Conservation (phyloP, 352 stramenopile species). For the Phytophthora chlamydospora region DNA sequence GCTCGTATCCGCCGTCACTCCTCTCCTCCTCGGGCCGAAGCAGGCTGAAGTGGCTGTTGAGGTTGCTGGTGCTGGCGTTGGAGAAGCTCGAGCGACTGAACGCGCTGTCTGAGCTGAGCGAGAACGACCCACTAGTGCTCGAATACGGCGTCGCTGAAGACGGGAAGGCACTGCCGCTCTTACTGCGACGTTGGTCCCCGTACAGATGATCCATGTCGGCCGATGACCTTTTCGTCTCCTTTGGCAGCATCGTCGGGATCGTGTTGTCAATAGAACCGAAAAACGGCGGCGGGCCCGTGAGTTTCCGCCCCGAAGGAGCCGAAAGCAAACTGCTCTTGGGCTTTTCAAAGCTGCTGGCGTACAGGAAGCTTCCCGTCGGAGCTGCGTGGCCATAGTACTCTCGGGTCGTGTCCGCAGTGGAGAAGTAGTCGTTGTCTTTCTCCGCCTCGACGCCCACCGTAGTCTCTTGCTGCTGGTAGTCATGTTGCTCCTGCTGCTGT, state of each 20-base stretch:
- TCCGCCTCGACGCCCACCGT: neutral
- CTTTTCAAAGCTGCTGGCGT: slow-evolving; percentile 42
- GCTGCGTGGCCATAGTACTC: slow-evolving; percentile 21
- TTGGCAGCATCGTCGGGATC: slow-evolving; percentile 44
- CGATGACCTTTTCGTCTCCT: slow-evolving; percentile 40
- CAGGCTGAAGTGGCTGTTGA: slow-evolving; percentile 37
- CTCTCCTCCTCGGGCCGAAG: slow-evolving; percentile 37
- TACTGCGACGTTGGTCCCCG: slow-evolving; percentile 34
- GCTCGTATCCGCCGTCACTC: slow-evolving; percentile 35
- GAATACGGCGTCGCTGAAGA: slow-evolving; percentile 21
- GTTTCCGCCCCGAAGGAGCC: slow-evolving; percentile 28
- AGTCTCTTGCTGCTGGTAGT: slow-evolving; percentile 16
- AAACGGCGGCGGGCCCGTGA: slow-evolving; percentile 41
- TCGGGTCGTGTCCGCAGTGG: slow-evolving; percentile 31
- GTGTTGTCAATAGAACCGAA: slow-evolving; percentile 39
- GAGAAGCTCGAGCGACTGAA: slow-evolving; percentile 29
- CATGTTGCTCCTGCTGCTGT: neutral
- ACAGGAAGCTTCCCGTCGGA: slow-evolving; percentile 44
- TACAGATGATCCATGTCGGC: slow-evolving; percentile 45
- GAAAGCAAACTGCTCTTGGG: slow-evolving; percentile 31
- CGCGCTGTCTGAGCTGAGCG: slow-evolving; percentile 33
- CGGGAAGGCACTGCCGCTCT: slow-evolving; percentile 29
- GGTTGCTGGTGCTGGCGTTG: neutral
- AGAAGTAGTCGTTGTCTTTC: slow-evolving; percentile 57
- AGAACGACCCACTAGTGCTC: slow-evolving; percentile 22